Conservation (phyloP, 2,329 filamentous ascomycete genomes). For the Xylariaceae sp. region DNA sequence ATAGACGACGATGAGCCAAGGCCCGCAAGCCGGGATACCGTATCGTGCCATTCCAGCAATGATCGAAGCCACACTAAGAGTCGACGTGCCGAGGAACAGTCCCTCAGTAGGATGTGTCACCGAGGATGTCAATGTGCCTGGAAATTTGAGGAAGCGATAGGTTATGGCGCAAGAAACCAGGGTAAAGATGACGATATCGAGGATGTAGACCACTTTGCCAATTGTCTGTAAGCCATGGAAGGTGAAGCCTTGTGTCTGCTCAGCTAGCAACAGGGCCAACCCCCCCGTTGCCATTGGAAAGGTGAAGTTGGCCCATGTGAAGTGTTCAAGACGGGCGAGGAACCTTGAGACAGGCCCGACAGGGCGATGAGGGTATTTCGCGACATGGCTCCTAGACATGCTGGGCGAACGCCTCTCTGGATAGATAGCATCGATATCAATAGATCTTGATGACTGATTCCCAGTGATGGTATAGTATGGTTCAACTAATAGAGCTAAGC, state of each 20-base stretch:
- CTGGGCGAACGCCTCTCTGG: no score
- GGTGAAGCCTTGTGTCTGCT: slow-evolving; percentile 35
- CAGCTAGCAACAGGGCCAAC: slow-evolving; percentile 39
- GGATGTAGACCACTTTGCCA: slow-evolving; percentile 46
- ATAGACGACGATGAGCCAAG: slow-evolving; percentile 37
- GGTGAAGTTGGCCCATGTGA: slow-evolving; percentile 46
- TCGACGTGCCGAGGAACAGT: slow-evolving; percentile 39
- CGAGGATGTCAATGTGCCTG: slow-evolving; percentile 40
- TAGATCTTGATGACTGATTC: no score
- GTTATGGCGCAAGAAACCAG: slow-evolving; percentile 32
- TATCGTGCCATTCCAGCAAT: slow-evolving; percentile 38
- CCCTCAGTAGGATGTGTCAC: slow-evolving; percentile 48
- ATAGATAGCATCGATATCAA: no score
- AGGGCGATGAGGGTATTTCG: no score
- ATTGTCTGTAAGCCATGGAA: slow-evolving; percentile 48
- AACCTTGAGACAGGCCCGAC: background rate
- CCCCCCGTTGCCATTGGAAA: slow-evolving; percentile 46
- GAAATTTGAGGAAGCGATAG: slow-evolving; percentile 42
- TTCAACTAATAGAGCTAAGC: no score
- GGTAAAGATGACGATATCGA: slow-evolving; percentile 46
- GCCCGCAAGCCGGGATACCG: slow-evolving; percentile 34
- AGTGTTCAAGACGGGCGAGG: slow-evolving; percentile 32
- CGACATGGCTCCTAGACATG: no score
- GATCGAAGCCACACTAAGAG: slow-evolving; percentile 40
- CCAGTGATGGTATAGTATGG: no score